These are phyloP conservation scores for Coelastrella sp. DNA, from an alignment of 139 green algal genomes.

Conservation along the genomic window DNA sequence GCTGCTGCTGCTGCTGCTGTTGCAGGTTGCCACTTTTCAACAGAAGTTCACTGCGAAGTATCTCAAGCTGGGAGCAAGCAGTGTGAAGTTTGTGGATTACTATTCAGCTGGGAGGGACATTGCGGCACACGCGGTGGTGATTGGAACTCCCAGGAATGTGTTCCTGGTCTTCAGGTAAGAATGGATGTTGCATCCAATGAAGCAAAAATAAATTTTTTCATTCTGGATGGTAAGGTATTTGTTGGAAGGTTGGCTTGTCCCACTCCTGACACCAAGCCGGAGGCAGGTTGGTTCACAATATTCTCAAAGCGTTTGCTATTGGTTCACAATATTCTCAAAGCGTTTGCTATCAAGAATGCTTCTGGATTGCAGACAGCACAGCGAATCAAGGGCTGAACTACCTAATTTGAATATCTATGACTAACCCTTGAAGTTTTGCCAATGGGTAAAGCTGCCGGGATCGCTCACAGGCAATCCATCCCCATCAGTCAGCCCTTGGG, in stretches of 20 bases:
- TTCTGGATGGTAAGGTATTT: too few relatives aligned
- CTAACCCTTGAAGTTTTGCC: too few relatives aligned
- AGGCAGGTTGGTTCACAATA: too few relatives aligned
- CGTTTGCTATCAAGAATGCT: too few relatives aligned
- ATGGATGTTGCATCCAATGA: not conserved
- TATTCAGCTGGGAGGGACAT: not conserved
- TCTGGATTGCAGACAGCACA: not conserved
- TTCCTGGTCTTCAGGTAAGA: conserved; percentile 30
- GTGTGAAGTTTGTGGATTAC: conserved; percentile 5
- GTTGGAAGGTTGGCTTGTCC: not conserved
- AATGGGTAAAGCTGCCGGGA: too few relatives aligned
- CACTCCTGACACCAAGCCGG: not conserved
- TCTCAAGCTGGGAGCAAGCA: conserved; percentile 17
- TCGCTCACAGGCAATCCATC: too few relatives aligned
- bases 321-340: too few relatives aligned
- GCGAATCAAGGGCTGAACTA: too few relatives aligned
- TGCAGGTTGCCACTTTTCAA: conserved; percentile 19
- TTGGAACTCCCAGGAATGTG: conserved; percentile 9
- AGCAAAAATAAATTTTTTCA: too few relatives aligned
- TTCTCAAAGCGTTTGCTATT: not conserved
- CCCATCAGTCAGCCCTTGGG: too few relatives aligned
- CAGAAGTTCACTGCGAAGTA: conserved; percentile 22
- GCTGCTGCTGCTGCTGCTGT: conserved; percentile 17
- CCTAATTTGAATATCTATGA: too few relatives aligned
- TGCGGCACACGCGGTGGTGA: conserved; percentile 6